Percentiles rank a stretch among this genome's conserved stretches.
These are phyloP conservation scores for Pythium insidiosum DNA, from an alignment of 352 stramenopile genomes.

Conservation along the genomic window DNA sequence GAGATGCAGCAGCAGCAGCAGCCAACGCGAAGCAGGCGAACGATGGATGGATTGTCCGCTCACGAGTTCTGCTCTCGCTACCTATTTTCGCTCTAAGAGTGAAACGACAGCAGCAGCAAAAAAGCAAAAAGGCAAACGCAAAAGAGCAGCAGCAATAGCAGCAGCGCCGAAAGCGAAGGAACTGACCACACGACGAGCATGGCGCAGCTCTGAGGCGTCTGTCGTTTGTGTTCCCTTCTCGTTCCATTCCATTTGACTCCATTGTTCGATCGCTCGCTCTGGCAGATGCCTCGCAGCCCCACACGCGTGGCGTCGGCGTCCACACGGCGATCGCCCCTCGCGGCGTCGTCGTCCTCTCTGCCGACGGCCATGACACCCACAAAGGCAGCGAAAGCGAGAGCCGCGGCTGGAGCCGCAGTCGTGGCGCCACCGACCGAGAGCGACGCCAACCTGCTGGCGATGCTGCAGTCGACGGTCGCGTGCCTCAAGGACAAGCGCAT, in stretches of 20 bases:
- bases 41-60: too few species aligned
- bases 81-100: too few species aligned
- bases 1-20: too few species aligned
- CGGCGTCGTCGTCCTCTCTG: conserved; percentile 4
- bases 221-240: not conserved
- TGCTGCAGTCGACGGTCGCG: conserved; percentile 57
- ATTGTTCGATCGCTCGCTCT: not conserved
- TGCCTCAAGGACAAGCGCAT: conserved; percentile 70
- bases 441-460: conserved; percentile 56
- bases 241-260: not conserved
- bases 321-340: not conserved
- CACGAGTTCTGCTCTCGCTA: too few species aligned
- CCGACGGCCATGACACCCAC: not conserved
- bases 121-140: too few species aligned
- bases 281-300: too few species aligned
- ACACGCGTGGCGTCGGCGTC: conserved; percentile 2
- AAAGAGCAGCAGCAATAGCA: too few species aligned
- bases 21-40: too few species aligned
- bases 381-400: not conserved
- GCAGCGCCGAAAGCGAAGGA: too few species aligned
- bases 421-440: conserved; percentile 19
- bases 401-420: not conserved
- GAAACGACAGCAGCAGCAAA: too few species aligned
- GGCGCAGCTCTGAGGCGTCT: too few species aligned
- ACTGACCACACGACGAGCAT: too few species aligned